Conservation (phyloP, 1,284 basidiomycete genomes). For the Malassezia sp. region DNA sequence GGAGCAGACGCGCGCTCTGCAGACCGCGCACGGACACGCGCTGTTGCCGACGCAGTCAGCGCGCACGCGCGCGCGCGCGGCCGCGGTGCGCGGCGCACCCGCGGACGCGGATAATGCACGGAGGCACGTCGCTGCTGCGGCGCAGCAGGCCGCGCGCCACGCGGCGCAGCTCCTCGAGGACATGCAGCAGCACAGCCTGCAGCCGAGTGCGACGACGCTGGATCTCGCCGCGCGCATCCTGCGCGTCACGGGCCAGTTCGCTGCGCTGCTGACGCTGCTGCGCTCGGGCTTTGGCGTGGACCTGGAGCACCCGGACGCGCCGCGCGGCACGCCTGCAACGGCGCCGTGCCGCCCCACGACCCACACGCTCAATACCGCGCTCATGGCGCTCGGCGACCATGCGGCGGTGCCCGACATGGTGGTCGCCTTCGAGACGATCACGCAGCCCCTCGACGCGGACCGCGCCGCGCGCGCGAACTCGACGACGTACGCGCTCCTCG, state of each 20-base stretch:
- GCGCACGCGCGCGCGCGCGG: conserved; percentile 4
- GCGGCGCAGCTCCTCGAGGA: conserved; percentile 27
- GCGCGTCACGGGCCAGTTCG: conserved; percentile 32
- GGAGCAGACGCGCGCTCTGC: conserved; percentile 18
- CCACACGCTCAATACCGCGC: conserved; percentile 39
- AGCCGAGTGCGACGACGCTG: conserved; percentile 25
- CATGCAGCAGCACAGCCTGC: conserved; percentile 25
- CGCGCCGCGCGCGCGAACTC: conserved; percentile 22
- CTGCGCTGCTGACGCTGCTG: conserved; percentile 26
- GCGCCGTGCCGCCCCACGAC: conserved; percentile 17
- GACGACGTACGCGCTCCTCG: conserved; percentile 28
- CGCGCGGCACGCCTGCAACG: background rate
- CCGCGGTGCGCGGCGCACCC: conserved; percentile 18
- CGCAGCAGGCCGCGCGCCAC: conserved; percentile 24
- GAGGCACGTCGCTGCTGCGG: conserved; percentile 21
- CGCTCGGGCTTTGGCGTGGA: conserved; percentile 36
- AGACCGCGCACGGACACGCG: conserved; percentile 2
- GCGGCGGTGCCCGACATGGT: conserved; percentile 38
- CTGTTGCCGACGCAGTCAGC: background rate
- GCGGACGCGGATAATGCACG: conserved; percentile 15
- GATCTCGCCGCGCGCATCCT: conserved; percentile 32
- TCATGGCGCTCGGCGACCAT: conserved; percentile 44
- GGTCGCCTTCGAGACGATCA: conserved; percentile 34
- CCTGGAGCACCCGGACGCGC: conserved; percentile 24
- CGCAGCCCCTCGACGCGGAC: conserved; percentile 21